Percentiles rank a stretch among this genome's conserved stretches.
phyloP scores from a whole-genome alignment of 208 protist species.

The Wallacemonas sp. region DNA sequence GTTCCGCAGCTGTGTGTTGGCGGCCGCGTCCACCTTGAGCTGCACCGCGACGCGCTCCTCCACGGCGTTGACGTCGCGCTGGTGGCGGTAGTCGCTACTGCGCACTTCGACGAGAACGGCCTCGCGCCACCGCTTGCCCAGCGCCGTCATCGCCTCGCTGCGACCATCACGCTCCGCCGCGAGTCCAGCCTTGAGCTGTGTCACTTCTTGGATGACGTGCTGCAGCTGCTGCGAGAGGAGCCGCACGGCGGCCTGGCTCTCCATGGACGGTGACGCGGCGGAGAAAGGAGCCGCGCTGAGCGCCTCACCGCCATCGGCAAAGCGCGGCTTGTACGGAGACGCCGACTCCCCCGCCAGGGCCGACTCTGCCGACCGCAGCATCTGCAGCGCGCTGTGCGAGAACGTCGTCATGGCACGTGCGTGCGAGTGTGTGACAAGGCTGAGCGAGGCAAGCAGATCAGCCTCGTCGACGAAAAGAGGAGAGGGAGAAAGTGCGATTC shows the following conservation, averaged over 20 bases:
- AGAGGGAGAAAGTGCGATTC: background rate
- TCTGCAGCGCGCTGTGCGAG: conserved; percentile 45
- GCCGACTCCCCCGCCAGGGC: conserved; percentile 33
- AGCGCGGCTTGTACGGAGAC: background rate
- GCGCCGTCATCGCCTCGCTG: conserved; percentile 37
- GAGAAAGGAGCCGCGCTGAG: background rate
- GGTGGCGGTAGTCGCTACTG: conserved; percentile 38
- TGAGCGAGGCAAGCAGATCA: background rate
- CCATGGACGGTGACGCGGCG: background rate
- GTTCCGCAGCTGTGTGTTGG: conserved; percentile 38
- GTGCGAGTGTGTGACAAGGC: background rate
- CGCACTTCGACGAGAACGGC: conserved; percentile 71
- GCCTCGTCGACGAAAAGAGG: background rate
- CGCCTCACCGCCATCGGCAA: background rate
- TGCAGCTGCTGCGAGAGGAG: conserved; percentile 65
- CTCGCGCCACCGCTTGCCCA: conserved; percentile 75
- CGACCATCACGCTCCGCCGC: conserved; percentile 64
- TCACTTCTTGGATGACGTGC: conserved; percentile 55
- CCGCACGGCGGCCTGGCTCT: conserved; percentile 1
- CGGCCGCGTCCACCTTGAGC: conserved; percentile 26
- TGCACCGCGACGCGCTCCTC: conserved; percentile 31
- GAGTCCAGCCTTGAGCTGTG: conserved; percentile 52
- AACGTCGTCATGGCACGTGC: conserved; percentile 54
- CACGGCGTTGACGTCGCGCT: conserved; percentile 49
- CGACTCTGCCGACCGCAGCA: conserved; percentile 63